These are phyloP conservation scores for Colletotrichum incanum DNA, from an alignment of 2,329 filamentous ascomycete genomes.

Conservation along the genomic window DNA sequence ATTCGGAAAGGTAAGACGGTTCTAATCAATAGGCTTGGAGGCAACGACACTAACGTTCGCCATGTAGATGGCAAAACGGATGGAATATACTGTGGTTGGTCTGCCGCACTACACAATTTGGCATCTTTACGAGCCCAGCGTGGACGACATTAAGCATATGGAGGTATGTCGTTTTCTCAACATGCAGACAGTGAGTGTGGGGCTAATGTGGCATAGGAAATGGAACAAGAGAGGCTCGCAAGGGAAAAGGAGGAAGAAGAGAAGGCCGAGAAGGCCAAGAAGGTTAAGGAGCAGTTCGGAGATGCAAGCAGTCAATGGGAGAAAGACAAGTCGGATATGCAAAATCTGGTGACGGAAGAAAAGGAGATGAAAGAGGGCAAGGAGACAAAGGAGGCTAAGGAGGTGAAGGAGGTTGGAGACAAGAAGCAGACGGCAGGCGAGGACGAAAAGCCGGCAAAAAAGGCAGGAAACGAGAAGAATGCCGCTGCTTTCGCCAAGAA, in stretches of 20 bases:
- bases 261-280: constrained; percentile 80
- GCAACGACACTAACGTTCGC: constrained; percentile 22
- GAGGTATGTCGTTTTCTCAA: constrained; percentile 67
- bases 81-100: constrained; percentile 95
- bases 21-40: constrained; percentile 2
- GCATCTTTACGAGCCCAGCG: constrained; percentile 99
- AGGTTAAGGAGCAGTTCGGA: constrained; percentile 85
- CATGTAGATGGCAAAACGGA: constrained; percentile 91
- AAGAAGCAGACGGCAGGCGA: constrained; percentile 42
- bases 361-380: constrained; percentile 34
- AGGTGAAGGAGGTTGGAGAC: constrained; percentile 26
- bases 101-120: constrained; percentile 98
- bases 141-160: constrained; percentile 98
- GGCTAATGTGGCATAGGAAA: constrained; percentile 72
- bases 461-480: constrained; percentile 9
- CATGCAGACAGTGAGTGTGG: constrained; percentile 1
- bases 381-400: constrained; percentile 34
- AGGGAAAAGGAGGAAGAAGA: constrained; percentile 86
- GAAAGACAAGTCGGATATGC: constrained; percentile 87
- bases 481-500: constrained; percentile 20
- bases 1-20: constrained; percentile 87
- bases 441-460: constrained; percentile 39
- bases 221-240: constrained; percentile 88
- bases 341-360: constrained; percentile 68
- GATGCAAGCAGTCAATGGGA: constrained; percentile 88